These are phyloP conservation scores for Aureobasidium sp. DNA, from an alignment of 2,329 filamentous ascomycete species.

Conservation along the genomic window DNA sequence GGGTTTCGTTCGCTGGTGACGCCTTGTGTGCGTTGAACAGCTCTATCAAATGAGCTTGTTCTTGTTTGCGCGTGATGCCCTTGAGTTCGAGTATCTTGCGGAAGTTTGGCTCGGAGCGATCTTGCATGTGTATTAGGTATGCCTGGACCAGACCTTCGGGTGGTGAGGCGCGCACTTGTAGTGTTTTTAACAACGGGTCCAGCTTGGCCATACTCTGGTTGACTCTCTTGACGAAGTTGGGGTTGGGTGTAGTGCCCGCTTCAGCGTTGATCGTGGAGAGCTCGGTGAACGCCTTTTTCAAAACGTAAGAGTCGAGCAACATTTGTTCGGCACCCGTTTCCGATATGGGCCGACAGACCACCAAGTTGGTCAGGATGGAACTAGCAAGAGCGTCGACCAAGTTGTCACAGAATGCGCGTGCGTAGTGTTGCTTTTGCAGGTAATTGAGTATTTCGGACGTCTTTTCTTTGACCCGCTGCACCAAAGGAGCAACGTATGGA, in stretches of 20 bases:
- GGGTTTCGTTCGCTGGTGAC: constrained; percentile 54
- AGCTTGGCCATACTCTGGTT: constrained; percentile 76
- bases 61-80: constrained; percentile 69
- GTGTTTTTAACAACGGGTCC: constrained; percentile 87
- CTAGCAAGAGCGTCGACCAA: constrained; percentile 80
- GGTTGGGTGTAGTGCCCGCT: constrained; percentile 42
- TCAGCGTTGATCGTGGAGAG: constrained; percentile 55
- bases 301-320: constrained; percentile 87
- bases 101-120: constrained; percentile 91
- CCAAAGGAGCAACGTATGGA: constrained; percentile 75
- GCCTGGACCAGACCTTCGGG: constrained; percentile 93
- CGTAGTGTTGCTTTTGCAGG: constrained; percentile 85
- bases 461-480: constrained; percentile 62
- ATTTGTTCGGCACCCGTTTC: constrained; percentile 97
- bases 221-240: constrained; percentile 75
- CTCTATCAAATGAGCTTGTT: constrained; percentile 75
- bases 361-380: constrained; percentile 72
- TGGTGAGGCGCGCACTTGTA: constrained; percentile 85
- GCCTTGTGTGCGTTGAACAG: constrained; percentile 81
- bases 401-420: constrained; percentile 89
- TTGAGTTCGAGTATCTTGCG: constrained; percentile 93
- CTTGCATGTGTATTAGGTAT: constrained; percentile 93
- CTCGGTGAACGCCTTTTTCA: constrained; percentile 69
- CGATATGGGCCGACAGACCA: constrained; percentile 81
- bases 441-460: constrained; percentile 66